These are phyloP conservation scores for Apiospora malaysiana DNA, from an alignment of 2,329 filamentous ascomycete species.

Conservation along the genomic window DNA sequence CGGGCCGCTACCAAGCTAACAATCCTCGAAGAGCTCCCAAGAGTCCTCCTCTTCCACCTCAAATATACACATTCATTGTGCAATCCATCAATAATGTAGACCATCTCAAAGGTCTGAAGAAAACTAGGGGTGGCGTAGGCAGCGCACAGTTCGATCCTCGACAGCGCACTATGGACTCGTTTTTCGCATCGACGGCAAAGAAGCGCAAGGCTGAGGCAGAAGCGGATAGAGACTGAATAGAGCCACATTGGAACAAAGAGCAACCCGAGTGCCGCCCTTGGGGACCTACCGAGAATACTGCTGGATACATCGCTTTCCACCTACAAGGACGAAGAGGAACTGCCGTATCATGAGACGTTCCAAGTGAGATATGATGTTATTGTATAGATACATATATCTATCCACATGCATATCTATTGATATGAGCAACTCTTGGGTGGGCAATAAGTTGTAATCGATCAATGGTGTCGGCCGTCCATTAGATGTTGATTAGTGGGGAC, in stretches of 20 bases:
- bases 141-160: slow-evolving; percentile 76
- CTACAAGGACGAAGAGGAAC: neutral
- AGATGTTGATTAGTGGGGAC: neutral
- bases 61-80: slow-evolving; percentile 48
- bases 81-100: slow-evolving; percentile 69
- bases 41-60: slow-evolving; percentile 22
- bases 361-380: neutral
- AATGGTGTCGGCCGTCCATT: neutral
- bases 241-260: neutral
- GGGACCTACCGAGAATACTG: neutral
- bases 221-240: slow-evolving; percentile 25
- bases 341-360: neutral
- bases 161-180: slow-evolving; percentile 78
- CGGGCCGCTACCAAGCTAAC: too few species aligned
- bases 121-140: slow-evolving; percentile 82
- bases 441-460: too few species aligned
- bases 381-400: too few species aligned
- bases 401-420: too few species aligned
- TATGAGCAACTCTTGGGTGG: too few species aligned
- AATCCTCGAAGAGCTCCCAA: too few species aligned
- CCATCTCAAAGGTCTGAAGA: slow-evolving; percentile 77
- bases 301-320: neutral
- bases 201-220: slow-evolving; percentile 50
- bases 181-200: slow-evolving; percentile 64
- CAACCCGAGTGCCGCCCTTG: neutral